Base-by-base conservation (phyloP, 1,284 basidiomycete species). In the Apiotrichum siamense region DNA sequence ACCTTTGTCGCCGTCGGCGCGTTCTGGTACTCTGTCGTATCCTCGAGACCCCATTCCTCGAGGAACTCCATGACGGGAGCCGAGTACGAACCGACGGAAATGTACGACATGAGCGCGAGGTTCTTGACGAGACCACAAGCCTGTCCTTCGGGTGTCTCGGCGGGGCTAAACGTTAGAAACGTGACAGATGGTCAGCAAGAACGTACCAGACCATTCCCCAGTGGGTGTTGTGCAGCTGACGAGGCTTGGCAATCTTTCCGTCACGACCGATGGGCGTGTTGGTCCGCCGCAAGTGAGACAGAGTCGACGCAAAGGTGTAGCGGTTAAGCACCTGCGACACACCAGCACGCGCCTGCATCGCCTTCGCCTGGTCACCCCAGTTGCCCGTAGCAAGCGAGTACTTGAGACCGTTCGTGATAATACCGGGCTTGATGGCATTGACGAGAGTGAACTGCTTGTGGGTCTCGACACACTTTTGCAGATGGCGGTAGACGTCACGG, bases 71-170 rank as follows among this genome's bases (percentile, higher is more conserved):
- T 89, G 64, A 99, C 92, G 2, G 94, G 94, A 7, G 88, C 91
- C 27, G 92, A 93, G 55, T 89, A 85, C 1, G 93, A 94, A 45
- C 96, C 96, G 60, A 98, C 94, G 35, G 96, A 97, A 57, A 98
- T 96, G 75, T 91, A 94, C 9, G 93, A 80, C 93, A 98, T 97
- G 61, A 98, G 83, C 10, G 94, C 89, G 55, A 99, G 77, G 75
- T 99, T 98, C 79, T 99, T 98, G 75, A 98, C 96, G 41, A 98
- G 81, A 76, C 94, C 94, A 77, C 94, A 99, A 56, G 94, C 96
- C 73, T 98, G 94, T 50, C 94, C 94, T 85, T 99, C 94, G 7
- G 94, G 94, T 12, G 94, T 99, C 75, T 99, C 94, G 44, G 96
- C 96, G 37, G 94, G 96, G 69, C 92, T 97, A 12, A 99, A 31